Conservation (phyloP, 345 rosid species). For the Gossypioides kirkii region DNA sequence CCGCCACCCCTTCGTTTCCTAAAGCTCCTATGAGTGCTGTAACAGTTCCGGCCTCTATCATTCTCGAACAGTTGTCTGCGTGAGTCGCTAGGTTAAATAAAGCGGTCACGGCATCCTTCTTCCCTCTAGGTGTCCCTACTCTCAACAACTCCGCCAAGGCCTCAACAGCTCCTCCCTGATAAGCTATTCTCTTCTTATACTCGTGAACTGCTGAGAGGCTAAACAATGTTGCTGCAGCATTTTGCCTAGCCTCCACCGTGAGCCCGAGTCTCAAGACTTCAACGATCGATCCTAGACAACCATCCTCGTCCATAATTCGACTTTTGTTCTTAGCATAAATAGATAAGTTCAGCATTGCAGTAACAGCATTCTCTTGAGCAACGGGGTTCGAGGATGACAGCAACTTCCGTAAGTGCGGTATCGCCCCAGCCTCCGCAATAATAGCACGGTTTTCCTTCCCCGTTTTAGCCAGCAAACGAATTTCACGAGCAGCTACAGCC, state of each 20-base stretch:
- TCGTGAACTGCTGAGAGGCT: slow-evolving; percentile 89
- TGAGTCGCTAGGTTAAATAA: slow-evolving; percentile 84
- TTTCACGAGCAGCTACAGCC: slow-evolving; percentile 71
- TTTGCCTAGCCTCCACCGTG: slow-evolving; percentile 81
- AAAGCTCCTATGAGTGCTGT: slow-evolving; percentile 68
- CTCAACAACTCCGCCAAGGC: slow-evolving; percentile 67
- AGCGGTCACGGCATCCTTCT: slow-evolving; percentile 94
- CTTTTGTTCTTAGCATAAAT: slow-evolving; percentile 85
- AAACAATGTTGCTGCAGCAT: slow-evolving; percentile 90
- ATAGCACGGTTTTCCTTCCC: slow-evolving; percentile 84
- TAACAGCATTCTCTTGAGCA: slow-evolving; percentile 87
- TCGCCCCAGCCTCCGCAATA: slow-evolving; percentile 89
- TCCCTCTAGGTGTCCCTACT: slow-evolving; percentile 75
- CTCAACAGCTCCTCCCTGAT: slow-evolving; percentile 60
- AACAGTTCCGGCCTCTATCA: slow-evolving; percentile 80
- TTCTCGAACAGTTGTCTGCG: slow-evolving; percentile 61
- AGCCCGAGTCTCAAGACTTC: slow-evolving; percentile 64
- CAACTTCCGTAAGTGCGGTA: slow-evolving; percentile 59
- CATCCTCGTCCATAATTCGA: slow-evolving; percentile 70
- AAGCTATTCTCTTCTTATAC: slow-evolving; percentile 80
- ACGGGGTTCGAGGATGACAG: slow-evolving; percentile 54
- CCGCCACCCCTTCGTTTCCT: slow-evolving; percentile 68
- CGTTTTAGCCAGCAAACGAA: slow-evolving; percentile 78
- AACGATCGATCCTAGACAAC: slow-evolving; percentile 69
- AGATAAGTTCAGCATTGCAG: slow-evolving; percentile 85